Evolutionary conservation across 139 green algal genomes (phyloP).

Genomic region (Micromonas pusilla): DNA sequence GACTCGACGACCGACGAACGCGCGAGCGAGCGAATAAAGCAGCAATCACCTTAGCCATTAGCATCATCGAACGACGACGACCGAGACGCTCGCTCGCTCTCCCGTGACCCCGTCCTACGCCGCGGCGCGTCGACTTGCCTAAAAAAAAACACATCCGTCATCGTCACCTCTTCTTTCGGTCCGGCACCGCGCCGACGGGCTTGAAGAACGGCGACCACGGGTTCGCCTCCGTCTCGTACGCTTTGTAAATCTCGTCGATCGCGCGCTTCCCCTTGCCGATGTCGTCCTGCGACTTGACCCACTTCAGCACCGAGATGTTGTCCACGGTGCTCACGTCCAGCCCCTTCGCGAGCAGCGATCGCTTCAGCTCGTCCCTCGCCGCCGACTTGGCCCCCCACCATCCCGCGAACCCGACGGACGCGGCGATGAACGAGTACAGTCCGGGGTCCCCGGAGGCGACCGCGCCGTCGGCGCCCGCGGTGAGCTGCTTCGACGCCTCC

Average conservation of each 20-base stretch:
- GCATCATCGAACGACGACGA: too few species aligned
- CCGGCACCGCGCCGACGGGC: too few species aligned
- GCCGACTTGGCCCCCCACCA: background rate
- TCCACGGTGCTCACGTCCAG: background rate
- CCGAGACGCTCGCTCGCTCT: too few species aligned
- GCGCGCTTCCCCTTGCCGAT: background rate
- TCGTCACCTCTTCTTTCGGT: background rate
- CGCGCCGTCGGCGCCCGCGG: background rate
- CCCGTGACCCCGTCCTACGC: too few species aligned
- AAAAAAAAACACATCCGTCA: background rate
- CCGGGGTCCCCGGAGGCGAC: too few species aligned
- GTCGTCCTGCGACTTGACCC: background rate
- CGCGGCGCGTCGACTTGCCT: too few species aligned
- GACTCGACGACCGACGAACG: too few species aligned
- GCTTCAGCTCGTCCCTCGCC: background rate
- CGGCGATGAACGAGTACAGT: background rate
- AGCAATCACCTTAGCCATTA: too few species aligned
- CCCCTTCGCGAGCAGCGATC: background rate
- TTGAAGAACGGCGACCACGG: background rate
- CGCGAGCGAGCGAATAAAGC: too few species aligned
- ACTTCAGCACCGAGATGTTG: background rate
- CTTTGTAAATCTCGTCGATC: background rate
- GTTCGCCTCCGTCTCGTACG: background rate
- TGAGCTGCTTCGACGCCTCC: background rate
- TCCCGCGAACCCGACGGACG: background rate